Conservation (phyloP, 176 grass and related monocot species). For the Eragrostis nindensis region DNA sequence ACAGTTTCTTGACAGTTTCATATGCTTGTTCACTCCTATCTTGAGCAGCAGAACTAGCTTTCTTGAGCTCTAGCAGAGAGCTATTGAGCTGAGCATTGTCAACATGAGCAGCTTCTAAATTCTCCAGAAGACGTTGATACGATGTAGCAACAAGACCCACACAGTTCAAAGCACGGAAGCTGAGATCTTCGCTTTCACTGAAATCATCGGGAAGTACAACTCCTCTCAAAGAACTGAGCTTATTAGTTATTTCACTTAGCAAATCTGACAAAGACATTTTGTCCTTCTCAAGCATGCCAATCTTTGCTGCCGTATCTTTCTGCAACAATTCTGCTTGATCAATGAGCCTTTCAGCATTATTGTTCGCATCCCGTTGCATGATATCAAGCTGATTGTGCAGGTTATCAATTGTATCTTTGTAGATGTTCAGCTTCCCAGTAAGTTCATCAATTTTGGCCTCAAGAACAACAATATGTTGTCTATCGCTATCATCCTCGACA, state of each 20-base stretch:
- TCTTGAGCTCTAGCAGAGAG: conserved; percentile 51
- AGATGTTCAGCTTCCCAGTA: conserved; percentile 58
- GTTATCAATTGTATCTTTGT: conserved; percentile 58
- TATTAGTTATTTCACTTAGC: conserved; percentile 53
- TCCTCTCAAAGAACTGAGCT: conserved; percentile 49
- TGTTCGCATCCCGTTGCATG: conserved; percentile 59
- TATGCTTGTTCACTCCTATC: conserved; percentile 59
- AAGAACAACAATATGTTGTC: conserved; percentile 45
- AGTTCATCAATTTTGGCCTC: conserved; percentile 73
- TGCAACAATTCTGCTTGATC: conserved; percentile 75
- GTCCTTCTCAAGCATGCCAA: conserved; percentile 63
- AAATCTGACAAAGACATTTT: conserved; percentile 48
- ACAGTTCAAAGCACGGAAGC: conserved; percentile 45
- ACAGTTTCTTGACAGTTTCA: conserved; percentile 58
- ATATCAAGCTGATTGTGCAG: conserved; percentile 59
- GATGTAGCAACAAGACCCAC: conserved; percentile 58
- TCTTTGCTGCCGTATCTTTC: conserved; percentile 54
- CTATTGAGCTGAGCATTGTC: conserved; percentile 55
- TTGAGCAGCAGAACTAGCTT: conserved; percentile 46
- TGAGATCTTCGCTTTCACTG: conserved; percentile 40
- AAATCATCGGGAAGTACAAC: conserved; percentile 46
- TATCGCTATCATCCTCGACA: conserved; percentile 51
- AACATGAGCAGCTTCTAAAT: conserved; percentile 57
- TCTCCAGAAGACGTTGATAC: conserved; percentile 57
- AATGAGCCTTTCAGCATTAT: conserved; percentile 48